These are phyloP conservation scores for Eremomyces bilateralis DNA, from an alignment of 495 filamentous ascomycete species.

Conservation along the genomic window DNA sequence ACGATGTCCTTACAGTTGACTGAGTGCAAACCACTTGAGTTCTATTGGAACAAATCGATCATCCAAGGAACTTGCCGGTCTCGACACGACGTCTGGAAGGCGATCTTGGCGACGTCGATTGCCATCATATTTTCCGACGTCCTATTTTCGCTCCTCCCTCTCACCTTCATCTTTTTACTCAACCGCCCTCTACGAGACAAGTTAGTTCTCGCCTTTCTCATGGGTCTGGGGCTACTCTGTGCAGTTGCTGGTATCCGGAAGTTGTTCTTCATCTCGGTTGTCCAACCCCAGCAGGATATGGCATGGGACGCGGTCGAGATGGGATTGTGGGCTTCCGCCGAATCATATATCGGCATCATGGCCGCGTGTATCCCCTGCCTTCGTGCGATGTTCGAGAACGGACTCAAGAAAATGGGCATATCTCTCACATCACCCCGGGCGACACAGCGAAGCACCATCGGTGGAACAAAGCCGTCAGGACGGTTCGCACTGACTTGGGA, in stretches of 20 bases:
- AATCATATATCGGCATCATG: background rate
- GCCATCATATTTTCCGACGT: background rate
- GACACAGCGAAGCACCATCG: too few relatives aligned
- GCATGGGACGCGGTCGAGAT: background rate
- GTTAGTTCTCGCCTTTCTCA: background rate
- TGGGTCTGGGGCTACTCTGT: too few relatives aligned
- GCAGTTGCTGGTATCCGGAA: background rate
- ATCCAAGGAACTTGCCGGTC: background rate
- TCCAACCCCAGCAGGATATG: background rate
- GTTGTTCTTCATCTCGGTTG: background rate
- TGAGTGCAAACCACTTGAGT: background rate
- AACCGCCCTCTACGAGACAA: background rate
- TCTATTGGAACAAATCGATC: background rate
- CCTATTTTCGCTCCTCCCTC: background rate
- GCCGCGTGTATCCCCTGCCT: background rate
- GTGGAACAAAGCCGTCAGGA: too few relatives aligned
- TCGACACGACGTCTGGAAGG: background rate
- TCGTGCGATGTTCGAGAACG: too few relatives aligned
- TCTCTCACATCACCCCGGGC: too few relatives aligned
- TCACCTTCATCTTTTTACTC: too few relatives aligned
- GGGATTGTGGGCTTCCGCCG: background rate
- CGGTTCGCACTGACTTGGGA: too few relatives aligned
- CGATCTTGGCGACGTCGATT: background rate
- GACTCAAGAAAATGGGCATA: too few relatives aligned
- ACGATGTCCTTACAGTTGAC: background rate